Evolutionary conservation across 768 basidiomycete genomes (phyloP).

Genomic region (Suillus fuscotomentosus): DNA sequence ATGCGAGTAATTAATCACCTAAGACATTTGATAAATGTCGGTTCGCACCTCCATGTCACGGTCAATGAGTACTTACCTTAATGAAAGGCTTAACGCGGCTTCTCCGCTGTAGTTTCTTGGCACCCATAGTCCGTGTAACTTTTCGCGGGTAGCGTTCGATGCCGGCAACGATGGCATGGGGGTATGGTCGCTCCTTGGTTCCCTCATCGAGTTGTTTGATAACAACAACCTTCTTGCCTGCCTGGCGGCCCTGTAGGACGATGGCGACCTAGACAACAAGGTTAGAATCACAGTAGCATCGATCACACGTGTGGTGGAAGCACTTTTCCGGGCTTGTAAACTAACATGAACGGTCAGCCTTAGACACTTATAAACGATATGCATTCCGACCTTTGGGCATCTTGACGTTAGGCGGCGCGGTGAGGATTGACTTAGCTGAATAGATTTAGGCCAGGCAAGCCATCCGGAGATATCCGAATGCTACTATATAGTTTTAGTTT

Average conservation of each 20-base stretch:
- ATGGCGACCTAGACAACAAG: constrained; percentile 71
- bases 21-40: neutral
- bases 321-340: constrained; percentile 96
- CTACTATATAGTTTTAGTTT: constrained; percentile 24
- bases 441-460: constrained; percentile 21
- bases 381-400: constrained; percentile 40
- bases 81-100: constrained; percentile 99
- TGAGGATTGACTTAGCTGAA: constrained; percentile 23
- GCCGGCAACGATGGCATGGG: constrained; percentile 97
- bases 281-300: constrained; percentile 1
- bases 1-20: constrained; percentile 98
- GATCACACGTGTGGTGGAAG: neutral
- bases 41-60: neutral
- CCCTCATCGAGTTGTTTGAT: constrained; percentile 98
- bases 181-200: constrained; percentile 93
- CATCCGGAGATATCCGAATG: constrained; percentile 33
- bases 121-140: constrained; percentile 96
- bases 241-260: constrained; percentile 98
- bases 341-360: constrained; percentile 38
- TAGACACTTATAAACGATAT: neutral
- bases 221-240: constrained; percentile 98
- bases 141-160: constrained; percentile 98
- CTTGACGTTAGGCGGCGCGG: constrained; percentile 35
- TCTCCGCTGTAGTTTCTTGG: constrained; percentile 89
- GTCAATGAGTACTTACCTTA: constrained; percentile 61